Conservation (phyloP, 1,284 basidiomycete genomes). For the Veloboletus limbatus region DNA sequence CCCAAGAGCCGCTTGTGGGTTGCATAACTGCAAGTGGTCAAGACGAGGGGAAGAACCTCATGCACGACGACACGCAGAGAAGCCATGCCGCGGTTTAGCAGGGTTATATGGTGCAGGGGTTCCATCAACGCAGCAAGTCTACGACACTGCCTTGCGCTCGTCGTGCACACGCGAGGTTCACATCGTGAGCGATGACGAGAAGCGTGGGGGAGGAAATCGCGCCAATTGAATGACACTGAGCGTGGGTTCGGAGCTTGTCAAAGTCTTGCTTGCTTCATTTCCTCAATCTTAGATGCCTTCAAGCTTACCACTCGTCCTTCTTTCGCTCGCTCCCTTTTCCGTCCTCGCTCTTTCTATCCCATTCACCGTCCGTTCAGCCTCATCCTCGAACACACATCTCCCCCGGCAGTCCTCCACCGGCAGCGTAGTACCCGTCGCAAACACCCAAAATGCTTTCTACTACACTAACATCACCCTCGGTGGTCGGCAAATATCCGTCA, state of each 20-base stretch:
- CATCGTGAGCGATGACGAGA: no score
- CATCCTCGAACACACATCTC: conserved; percentile 16
- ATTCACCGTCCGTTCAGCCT: conserved; percentile 36
- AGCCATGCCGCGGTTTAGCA: no score
- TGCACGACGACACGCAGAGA: no score
- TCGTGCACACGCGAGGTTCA: no score
- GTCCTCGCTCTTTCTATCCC: conserved; percentile 47
- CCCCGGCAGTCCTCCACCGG: conserved; percentile 28
- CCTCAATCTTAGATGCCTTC: no score
- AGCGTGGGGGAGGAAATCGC: no score
- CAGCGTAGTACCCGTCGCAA: conserved; percentile 43
- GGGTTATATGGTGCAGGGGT: no score
- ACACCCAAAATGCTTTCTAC: conserved; percentile 62
- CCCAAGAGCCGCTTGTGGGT: conserved; percentile 20
- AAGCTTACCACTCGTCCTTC: conserved; percentile 41
- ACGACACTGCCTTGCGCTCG: no score
- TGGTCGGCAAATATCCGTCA: conserved; percentile 46
- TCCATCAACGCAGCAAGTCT: no score
- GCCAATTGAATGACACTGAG: no score
- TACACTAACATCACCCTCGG: conserved; percentile 57
- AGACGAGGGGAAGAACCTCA: conserved; percentile 12
- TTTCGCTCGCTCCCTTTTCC: conserved; percentile 37
- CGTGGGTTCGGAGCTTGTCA: no score
- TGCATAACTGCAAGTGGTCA: conserved; percentile 8
- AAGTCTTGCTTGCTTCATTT: no score